A percentile compares a stretch with the other conserved stretches of the same genome.
Evolutionary conservation across 148 eudicot species (phyloP).

Genomic region (Silene uniflora): DNA sequence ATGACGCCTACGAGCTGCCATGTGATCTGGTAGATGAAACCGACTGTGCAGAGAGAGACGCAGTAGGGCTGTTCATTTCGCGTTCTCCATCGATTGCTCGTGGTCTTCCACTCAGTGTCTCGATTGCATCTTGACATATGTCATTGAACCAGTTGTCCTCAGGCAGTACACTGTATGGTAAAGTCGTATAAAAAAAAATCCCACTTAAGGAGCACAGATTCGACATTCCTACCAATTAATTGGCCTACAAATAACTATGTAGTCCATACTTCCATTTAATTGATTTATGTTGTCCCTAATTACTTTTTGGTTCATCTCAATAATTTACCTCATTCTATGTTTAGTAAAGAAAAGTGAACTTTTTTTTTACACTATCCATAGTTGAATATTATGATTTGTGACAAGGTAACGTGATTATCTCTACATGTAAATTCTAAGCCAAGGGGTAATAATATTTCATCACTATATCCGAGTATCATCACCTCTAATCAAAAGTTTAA

Average conservation of each 20-base stretch:
- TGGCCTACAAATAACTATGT: background rate
- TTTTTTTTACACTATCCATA: too few relatives aligned
- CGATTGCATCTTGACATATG: constrained; percentile 74
- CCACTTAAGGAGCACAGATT: background rate
- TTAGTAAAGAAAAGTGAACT: too few relatives aligned
- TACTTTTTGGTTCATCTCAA: background rate
- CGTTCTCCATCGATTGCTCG: constrained; percentile 67
- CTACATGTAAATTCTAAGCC: too few relatives aligned
- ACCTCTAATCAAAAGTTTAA: background rate
- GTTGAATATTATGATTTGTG: too few relatives aligned
- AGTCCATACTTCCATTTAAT: too few relatives aligned
- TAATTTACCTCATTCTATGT: too few relatives aligned
- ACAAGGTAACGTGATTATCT: too few relatives aligned
- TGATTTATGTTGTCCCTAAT: background rate
- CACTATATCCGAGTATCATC: too few relatives aligned
- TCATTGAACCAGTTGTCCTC: constrained; percentile 83
- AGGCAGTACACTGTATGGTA: constrained; percentile 52
- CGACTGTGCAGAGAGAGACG: constrained; percentile 93
- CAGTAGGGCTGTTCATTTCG: constrained; percentile 76
- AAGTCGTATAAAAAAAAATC: background rate
- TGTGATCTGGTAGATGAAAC: constrained; percentile 80
- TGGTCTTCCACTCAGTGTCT: constrained; percentile 64
- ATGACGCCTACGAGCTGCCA: constrained; percentile 58
- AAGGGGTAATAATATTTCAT: too few relatives aligned
- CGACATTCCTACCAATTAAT: background rate